Evolutionary conservation across 2,329 filamentous ascomycete species (phyloP).

Genomic region (Aspergillus sojae): DNA sequence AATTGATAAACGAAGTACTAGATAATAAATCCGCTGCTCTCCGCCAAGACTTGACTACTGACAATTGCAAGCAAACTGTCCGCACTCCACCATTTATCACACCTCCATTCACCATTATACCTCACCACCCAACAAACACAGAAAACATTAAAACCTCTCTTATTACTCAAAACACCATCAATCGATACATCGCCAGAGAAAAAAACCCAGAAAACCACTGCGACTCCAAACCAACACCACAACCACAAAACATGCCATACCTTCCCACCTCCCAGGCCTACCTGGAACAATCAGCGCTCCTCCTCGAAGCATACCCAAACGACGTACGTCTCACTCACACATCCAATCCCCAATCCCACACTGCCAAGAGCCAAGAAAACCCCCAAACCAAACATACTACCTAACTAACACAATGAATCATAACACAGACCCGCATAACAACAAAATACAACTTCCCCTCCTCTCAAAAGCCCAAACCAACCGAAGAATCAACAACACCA

Average conservation of each 20-base stretch:
- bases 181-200: too few species aligned
- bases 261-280: conserved; percentile 84
- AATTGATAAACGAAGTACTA: too few species aligned
- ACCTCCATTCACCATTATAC: background rate
- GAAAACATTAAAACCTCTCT: background rate
- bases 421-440: conserved; percentile 80
- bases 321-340: conserved; percentile 61
- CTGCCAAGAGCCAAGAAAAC: background rate
- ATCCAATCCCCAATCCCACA: background rate
- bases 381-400: background rate
- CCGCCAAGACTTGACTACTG: conserved; percentile 4
- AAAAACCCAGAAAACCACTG: background rate
- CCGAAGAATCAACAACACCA: conserved; percentile 42
- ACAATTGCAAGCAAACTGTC: conserved; percentile 3
- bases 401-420: conserved; percentile 7
- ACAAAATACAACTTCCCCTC: conserved; percentile 79
- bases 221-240: background rate
- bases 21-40: background rate
- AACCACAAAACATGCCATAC: conserved; percentile 66
- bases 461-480: conserved; percentile 34
- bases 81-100: conserved; percentile 1
- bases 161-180: background rate
- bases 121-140: background rate
- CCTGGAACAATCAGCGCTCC: conserved; percentile 82
- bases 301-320: conserved; percentile 82